Evolutionary conservation across 164 flowering plant genomes (phyloP).

Genomic region (Nymphaea colorata): DNA sequence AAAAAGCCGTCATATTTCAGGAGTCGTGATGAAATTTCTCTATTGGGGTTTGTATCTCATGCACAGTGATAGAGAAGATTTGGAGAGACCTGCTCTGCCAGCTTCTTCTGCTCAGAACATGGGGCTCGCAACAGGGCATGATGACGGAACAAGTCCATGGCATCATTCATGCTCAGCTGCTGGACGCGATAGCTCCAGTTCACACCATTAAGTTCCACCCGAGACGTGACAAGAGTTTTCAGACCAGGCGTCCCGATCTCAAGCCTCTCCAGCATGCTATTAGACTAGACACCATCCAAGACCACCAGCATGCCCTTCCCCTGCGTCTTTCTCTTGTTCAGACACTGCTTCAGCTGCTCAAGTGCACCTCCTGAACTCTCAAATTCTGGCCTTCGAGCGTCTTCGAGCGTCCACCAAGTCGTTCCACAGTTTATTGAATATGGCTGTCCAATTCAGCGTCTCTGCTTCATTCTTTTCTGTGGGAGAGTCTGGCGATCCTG

Average conservation of each 20-base stretch:
- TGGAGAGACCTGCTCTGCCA: background rate
- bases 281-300: conserved; percentile 60
- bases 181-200: conserved; percentile 28
- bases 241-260: conserved; percentile 41
- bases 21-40: too few relatives aligned
- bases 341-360: background rate
- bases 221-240: conserved; percentile 54
- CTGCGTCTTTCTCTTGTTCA: background rate
- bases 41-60: too few relatives aligned
- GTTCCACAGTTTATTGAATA: background rate
- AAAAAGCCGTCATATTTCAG: too few relatives aligned
- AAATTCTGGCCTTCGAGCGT: background rate
- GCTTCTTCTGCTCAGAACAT: background rate
- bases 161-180: conserved; percentile 26
- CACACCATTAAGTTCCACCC: conserved; percentile 14
- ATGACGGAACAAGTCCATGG: background rate
- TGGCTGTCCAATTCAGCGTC: background rate
- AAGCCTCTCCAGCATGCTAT: conserved; percentile 39
- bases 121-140: background rate
- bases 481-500: background rate
- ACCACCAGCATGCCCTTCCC: conserved; percentile 26
- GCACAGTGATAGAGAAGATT: background rate
- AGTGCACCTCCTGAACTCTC: background rate
- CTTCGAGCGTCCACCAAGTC: background rate
- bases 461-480: too few relatives aligned